Evolutionary conservation across 2,329 filamentous ascomycete genomes (phyloP).

Genomic region (Teratosphaeria destructans): DNA sequence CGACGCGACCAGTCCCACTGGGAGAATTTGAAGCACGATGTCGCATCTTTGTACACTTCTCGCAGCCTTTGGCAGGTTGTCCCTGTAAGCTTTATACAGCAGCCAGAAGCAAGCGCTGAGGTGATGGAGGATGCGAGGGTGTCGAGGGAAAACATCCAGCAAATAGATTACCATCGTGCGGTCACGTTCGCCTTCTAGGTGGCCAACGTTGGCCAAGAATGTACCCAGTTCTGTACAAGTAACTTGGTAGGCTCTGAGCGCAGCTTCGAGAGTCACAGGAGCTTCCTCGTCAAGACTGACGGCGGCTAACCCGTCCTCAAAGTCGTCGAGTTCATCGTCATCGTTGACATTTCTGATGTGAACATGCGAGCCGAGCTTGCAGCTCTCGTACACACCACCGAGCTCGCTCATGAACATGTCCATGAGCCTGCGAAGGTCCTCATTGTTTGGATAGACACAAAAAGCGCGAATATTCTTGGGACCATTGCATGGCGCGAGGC

Average conservation of each 20-base stretch:
- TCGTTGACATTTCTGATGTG: constrained; percentile 40
- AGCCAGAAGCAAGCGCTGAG: constrained; percentile 64
- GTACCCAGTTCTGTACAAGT: constrained; percentile 18
- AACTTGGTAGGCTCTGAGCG: constrained; percentile 12
- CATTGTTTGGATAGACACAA: constrained; percentile 59
- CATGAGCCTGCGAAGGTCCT: constrained; percentile 51
- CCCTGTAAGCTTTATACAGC: constrained; percentile 55
- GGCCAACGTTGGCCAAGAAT: constrained; percentile 14
- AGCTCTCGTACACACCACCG: constrained; percentile 60
- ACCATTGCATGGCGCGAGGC: constrained; percentile 60
- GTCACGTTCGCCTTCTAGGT: constrained; percentile 34
- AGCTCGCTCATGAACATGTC: constrained; percentile 57
- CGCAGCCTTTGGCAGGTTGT: constrained; percentile 55
- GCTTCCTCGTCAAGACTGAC: constrained; percentile 12
- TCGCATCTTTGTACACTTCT: constrained; percentile 40
- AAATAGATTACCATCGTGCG: constrained; percentile 60
- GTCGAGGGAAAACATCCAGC: constrained; percentile 50
- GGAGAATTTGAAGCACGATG: constrained; percentile 67
- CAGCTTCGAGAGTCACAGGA: constrained; percentile 8
- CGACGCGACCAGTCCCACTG: constrained; percentile 56
- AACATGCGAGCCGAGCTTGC: constrained; percentile 51
- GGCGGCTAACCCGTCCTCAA: constrained; percentile 30
- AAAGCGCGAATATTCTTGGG: constrained; percentile 60
- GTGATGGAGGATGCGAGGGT: constrained; percentile 38
- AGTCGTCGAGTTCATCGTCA: constrained; percentile 12